These are phyloP conservation scores for Pyrenophora graminea DNA, from an alignment of 2,329 filamentous ascomycete genomes.

Conservation along the genomic window DNA sequence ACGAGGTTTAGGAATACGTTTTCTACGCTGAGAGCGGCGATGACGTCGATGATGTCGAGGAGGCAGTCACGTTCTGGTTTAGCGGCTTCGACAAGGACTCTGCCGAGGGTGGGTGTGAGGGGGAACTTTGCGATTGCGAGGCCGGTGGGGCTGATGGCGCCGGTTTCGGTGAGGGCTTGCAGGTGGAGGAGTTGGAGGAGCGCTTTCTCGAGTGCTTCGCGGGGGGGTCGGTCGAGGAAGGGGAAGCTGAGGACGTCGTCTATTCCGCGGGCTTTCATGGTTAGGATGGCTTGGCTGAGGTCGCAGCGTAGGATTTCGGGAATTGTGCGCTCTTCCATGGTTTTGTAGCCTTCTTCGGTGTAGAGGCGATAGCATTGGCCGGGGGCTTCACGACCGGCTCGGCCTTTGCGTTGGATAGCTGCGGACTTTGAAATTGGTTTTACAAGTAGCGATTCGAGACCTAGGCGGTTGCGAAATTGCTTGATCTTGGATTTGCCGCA, in stretches of 20 bases:
- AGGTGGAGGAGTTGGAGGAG: slow-evolving; percentile 79
- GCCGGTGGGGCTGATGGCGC: slow-evolving; percentile 74
- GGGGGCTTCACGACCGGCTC: slow-evolving; percentile 88
- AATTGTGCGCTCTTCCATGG: slow-evolving; percentile 71
- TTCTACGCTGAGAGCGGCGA: slow-evolving; percentile 67
- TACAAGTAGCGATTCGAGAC: slow-evolving; percentile 86
- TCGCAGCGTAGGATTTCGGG: slow-evolving; percentile 93
- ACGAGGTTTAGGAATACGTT: slow-evolving; percentile 65
- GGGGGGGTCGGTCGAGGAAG: slow-evolving; percentile 78
- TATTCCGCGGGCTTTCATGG: slow-evolving; percentile 90
- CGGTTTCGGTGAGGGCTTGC: slow-evolving; percentile 72
- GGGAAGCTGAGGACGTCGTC: slow-evolving; percentile 82
- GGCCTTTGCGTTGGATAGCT: slow-evolving; percentile 86
- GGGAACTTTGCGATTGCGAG: slow-evolving; percentile 81
- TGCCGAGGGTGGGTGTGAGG: slow-evolving; percentile 76
- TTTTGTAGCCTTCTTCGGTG: slow-evolving; percentile 74
- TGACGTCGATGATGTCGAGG: slow-evolving; percentile 83
- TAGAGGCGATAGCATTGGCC: slow-evolving; percentile 91
- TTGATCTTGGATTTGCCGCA: slow-evolving; percentile 94
- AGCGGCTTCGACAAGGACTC: slow-evolving; percentile 80
- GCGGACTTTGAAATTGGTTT: slow-evolving; percentile 93
- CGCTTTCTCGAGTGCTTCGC: slow-evolving; percentile 79
- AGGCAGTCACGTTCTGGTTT: slow-evolving; percentile 73
- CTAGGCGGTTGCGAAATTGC: slow-evolving; percentile 80
- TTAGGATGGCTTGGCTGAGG: slow-evolving; percentile 80